Conservation (phyloP, 2,329 filamentous ascomycete genomes). For the Ramularia endophylla region DNA sequence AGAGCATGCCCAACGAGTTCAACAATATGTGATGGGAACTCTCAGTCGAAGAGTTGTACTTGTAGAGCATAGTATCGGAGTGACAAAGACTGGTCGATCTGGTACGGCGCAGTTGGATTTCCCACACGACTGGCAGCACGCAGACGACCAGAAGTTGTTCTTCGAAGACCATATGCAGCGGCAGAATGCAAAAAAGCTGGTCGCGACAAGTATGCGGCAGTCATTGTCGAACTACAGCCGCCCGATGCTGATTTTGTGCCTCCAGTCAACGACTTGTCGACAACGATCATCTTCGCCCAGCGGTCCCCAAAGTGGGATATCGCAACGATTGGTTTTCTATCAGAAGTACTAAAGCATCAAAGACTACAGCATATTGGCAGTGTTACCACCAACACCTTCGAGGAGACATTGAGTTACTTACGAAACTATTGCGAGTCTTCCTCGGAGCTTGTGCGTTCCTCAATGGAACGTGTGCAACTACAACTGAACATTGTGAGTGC, state of each 20-base stretch:
- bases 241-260: no score
- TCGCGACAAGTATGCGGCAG: constrained; percentile 1
- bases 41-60: constrained; percentile 6
- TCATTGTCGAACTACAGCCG: no score
- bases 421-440: constrained; percentile 7
- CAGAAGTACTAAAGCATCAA: not conserved
- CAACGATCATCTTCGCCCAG: constrained; percentile 9
- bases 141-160: constrained; percentile 5
- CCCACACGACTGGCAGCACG: not conserved
- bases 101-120: constrained; percentile 2
- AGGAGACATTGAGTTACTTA: constrained; percentile 6
- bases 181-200: constrained; percentile 8
- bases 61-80: constrained; percentile 9
- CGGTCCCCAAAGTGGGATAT: constrained; percentile 13
- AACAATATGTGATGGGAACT: constrained; percentile 3
- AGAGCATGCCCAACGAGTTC: constrained; percentile 2
- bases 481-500: constrained; percentile 13
- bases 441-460: constrained; percentile 3
- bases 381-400: not conserved
- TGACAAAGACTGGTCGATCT: constrained; percentile 12
- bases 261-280: constrained; percentile 11
- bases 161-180: constrained; percentile 7
- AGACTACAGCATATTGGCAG: constrained; percentile 1
- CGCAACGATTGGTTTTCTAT: constrained; percentile 3
- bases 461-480: constrained; percentile 7